These are phyloP conservation scores for Lachnellula occidentalis DNA, from an alignment of 2,329 filamentous ascomycete genomes.

Conservation along the genomic window DNA sequence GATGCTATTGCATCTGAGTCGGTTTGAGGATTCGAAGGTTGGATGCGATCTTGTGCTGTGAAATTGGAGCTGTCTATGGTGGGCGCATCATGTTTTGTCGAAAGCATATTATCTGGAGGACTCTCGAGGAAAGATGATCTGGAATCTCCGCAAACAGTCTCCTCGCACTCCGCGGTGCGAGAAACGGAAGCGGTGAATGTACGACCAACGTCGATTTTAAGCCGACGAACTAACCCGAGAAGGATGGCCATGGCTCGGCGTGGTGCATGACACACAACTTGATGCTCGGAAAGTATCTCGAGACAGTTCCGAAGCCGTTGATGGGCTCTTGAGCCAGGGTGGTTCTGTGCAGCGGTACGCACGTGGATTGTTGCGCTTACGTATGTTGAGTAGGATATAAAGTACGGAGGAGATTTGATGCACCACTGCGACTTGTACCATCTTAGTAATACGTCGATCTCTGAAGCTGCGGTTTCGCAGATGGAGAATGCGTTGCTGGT, in stretches of 20 bases:
- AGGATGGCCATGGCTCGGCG: conserved; percentile 8
- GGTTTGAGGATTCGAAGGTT: no score
- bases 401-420: conserved; percentile 43
- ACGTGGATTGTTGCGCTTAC: conserved; percentile 16
- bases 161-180: background rate
- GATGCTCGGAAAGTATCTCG: conserved; percentile 4
- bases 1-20: no score
- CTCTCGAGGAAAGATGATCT: background rate
- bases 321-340: conserved; percentile 6
- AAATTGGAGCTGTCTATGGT: no score
- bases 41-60: no score
- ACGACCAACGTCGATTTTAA: background rate
- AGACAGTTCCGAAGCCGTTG: conserved; percentile 4
- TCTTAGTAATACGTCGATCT: conserved; percentile 40
- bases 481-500: conserved; percentile 36
- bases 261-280: conserved; percentile 4
- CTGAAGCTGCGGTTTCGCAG: conserved; percentile 42
- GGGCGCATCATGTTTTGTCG: no score
- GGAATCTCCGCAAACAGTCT: background rate
- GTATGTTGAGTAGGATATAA: conserved; percentile 52
- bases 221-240: background rate
- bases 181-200: no score
- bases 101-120: background rate
- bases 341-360: conserved; percentile 9
- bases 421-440: conserved; percentile 42